These are phyloP conservation scores for Solanum neorickii DNA, from an alignment of 257 asterid species.

Conservation along the genomic window DNA sequence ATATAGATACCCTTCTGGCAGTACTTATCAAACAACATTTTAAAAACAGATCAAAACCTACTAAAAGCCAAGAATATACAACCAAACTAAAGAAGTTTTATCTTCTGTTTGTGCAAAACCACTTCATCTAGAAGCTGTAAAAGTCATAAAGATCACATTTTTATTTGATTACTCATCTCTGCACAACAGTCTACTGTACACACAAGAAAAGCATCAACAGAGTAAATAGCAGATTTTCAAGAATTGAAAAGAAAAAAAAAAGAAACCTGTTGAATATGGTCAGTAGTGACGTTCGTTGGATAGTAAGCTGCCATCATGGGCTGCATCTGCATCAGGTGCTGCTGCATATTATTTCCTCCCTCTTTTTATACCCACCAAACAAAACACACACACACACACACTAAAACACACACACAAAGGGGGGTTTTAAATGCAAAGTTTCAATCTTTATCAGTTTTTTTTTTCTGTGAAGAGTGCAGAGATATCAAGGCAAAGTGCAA, in stretches of 20 bases:
- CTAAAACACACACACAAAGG: neutral
- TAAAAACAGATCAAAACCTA: neutral
- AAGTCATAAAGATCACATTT: neutral
- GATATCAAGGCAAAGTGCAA: neutral
- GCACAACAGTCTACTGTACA: neutral
- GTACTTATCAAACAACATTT: neutral
- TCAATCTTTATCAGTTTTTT: neutral
- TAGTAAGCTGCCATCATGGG: conserved; percentile 99
- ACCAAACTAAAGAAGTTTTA: neutral
- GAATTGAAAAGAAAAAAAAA: neutral
- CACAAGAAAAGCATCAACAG: neutral
- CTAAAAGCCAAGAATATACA: neutral
- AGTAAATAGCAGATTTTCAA: neutral
- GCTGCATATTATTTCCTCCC: conserved; percentile 47
- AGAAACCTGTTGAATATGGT: conserved; percentile 89
- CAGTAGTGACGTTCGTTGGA: conserved; percentile 95
- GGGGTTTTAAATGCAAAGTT: neutral
- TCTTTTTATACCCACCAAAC: conserved; percentile 27
- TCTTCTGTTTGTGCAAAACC: neutral
- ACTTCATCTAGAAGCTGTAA: neutral
- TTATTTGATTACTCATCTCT: neutral
- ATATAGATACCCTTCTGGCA: neutral
- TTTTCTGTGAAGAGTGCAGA: neutral
- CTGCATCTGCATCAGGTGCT: conserved; percentile 99
- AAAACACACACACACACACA: neutral